Conservation (phyloP, 2,329 filamentous ascomycete genomes). For the Blumeria graminis region DNA sequence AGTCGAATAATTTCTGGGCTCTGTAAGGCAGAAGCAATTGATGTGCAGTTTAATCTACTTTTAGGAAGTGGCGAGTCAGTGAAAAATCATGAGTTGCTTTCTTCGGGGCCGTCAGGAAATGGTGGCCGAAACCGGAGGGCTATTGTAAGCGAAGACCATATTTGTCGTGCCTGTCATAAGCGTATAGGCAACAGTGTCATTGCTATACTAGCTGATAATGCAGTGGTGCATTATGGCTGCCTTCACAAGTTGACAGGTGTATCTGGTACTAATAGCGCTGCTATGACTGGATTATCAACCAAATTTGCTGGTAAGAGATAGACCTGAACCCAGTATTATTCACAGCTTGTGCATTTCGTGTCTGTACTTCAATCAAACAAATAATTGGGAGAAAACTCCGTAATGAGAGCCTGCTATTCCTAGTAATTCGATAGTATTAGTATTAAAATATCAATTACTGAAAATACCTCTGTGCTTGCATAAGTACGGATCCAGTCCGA, state of each 20-base stretch:
- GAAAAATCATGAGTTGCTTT: slow-evolving; percentile 15
- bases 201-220: slow-evolving; percentile 64
- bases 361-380: too few species aligned
- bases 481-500: too few species aligned
- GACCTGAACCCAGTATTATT: too few species aligned
- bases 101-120: neutral
- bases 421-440: too few species aligned
- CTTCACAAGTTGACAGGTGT: slow-evolving; percentile 22
- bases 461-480: too few species aligned
- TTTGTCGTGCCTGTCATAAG: slow-evolving; percentile 86
- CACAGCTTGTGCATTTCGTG: too few species aligned
- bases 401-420: too few species aligned
- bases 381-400: too few species aligned
- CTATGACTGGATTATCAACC: neutral
- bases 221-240: slow-evolving; percentile 64
- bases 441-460: too few species aligned
- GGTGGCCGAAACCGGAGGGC: slow-evolving; percentile 42
- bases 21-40: slow-evolving; percentile 55
- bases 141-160: slow-evolving; percentile 62
- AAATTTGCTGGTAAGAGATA: too few species aligned
- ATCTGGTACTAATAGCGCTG: neutral
- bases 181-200: slow-evolving; percentile 77
- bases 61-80: slow-evolving; percentile 33
- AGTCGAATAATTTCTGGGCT: slow-evolving; percentile 54
- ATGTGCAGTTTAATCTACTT: slow-evolving; percentile 46